phyloP scores from a whole-genome alignment of 1,139 yeast genomes.

The Blastobotrys elegans region DNA sequence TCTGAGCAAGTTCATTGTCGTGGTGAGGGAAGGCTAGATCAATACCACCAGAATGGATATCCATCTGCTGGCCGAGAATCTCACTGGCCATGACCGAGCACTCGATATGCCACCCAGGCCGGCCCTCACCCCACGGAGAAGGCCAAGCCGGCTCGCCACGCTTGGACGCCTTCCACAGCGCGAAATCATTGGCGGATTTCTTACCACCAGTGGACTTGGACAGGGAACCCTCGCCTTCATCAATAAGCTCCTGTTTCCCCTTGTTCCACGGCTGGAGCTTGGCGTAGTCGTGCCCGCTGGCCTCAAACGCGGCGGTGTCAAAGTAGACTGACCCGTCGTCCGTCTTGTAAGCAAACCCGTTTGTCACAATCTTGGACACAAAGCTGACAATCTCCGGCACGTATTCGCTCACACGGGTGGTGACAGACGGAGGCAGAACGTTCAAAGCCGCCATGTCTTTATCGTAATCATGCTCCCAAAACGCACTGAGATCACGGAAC shows the following conservation, averaged over 20 bases:
- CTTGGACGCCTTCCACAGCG: constrained; percentile 93
- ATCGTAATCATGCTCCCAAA: constrained; percentile 83
- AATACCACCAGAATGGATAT: constrained; percentile 95
- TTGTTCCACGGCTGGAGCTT: constrained; percentile 98
- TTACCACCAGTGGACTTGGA: constrained; percentile 52
- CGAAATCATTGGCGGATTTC: constrained; percentile 79
- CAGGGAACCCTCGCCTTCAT: constrained; percentile 94
- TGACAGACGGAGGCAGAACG: constrained; percentile 76
- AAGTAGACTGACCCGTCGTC: constrained; percentile 85
- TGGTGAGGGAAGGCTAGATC: constrained; percentile 99
- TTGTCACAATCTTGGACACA: constrained; percentile 65
- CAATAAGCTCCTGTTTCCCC: constrained; percentile 77
- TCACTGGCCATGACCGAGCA: constrained; percentile 99
- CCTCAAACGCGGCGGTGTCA: constrained; percentile 79
- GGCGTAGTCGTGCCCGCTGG: constrained; percentile 69
- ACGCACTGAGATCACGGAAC: constrained; percentile 77
- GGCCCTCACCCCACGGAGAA: constrained; percentile 94
- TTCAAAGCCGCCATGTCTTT: constrained; percentile 81
- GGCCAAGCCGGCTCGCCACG: constrained; percentile 98
- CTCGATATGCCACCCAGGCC: constrained; percentile 99
- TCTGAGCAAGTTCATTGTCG: constrained; percentile 95
- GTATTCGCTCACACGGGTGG: constrained; percentile 96
- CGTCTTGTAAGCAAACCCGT: constrained; percentile 82
- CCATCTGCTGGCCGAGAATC: constrained; percentile 75
- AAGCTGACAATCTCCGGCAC: constrained; percentile 84